Conservation (phyloP, 805 yeast genomes). For the Pichia membranifaciens region DNA sequence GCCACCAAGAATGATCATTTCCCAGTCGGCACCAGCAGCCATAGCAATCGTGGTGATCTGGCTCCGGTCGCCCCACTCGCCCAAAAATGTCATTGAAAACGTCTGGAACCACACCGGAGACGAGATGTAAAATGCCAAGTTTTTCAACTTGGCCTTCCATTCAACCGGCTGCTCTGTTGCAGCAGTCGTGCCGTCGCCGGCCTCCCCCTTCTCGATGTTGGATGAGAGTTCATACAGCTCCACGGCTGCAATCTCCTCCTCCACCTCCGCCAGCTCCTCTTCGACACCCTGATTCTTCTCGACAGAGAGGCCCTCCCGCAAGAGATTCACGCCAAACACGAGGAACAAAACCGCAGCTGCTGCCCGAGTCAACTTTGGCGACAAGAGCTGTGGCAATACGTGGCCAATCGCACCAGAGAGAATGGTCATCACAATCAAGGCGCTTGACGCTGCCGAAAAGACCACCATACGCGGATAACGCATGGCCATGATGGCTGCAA, state of each 20-base stretch:
- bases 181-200: background rate
- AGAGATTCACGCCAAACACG: conserved; percentile 71
- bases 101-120: conserved; percentile 94
- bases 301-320: conserved; percentile 80
- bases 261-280: conserved; percentile 95
- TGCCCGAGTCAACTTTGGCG: conserved; percentile 73
- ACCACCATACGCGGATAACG: conserved; percentile 77
- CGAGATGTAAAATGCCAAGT: conserved; percentile 56
- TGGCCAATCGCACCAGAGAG: conserved; percentile 90
- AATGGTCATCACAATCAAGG: conserved; percentile 85
- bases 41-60: conserved; percentile 97
- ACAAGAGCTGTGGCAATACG: conserved; percentile 76
- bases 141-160: conserved; percentile 32
- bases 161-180: background rate
- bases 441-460: conserved; percentile 81
- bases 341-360: conserved; percentile 77
- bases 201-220: conserved; percentile 53
- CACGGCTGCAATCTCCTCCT: conserved; percentile 75
- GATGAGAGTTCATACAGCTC: conserved; percentile 48
- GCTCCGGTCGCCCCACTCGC: conserved; percentile 99
- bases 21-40: conserved; percentile 94
- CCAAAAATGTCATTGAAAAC: conserved; percentile 90
- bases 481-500: conserved; percentile 98
- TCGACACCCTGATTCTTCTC: conserved; percentile 79
- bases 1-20: conserved; percentile 86